phyloP scores from a whole-genome alignment of 192 early-diverging fungal genomes.

The Gigaspora rosea region DNA sequence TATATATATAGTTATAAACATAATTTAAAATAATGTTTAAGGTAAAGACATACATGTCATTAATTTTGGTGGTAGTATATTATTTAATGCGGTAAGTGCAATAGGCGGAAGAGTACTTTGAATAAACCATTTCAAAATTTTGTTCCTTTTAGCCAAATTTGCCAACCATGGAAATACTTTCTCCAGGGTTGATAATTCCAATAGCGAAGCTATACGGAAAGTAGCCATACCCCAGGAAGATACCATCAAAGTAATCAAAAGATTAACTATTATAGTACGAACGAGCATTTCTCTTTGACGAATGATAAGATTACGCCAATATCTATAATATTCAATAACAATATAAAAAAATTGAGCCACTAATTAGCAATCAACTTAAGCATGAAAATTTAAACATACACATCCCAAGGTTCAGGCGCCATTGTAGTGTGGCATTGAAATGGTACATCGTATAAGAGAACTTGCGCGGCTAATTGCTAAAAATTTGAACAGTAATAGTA shows the following conservation, averaged over 20 bases:
- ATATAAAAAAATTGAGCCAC: neutral
- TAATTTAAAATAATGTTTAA: neutral
- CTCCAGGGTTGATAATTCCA: slow-evolving; percentile 60
- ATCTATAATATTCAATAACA: slow-evolving; percentile 11
- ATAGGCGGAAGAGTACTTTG: slow-evolving; percentile 73
- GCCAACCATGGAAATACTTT: slow-evolving; percentile 63
- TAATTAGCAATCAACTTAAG: neutral
- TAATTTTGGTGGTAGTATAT: slow-evolving; percentile 71
- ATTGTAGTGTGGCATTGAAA: slow-evolving; percentile 60
- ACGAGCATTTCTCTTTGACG: slow-evolving; percentile 54
- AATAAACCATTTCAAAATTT: slow-evolving; percentile 59
- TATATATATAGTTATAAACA: neutral
- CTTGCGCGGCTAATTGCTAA: slow-evolving; percentile 66
- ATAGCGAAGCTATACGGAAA: slow-evolving; percentile 64
- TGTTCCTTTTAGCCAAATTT: slow-evolving; percentile 50
- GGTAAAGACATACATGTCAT: slow-evolving; percentile 48
- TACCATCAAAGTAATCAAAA: slow-evolving; percentile 63
- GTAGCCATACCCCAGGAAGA: slow-evolving; percentile 79
- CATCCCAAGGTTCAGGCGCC: slow-evolving; percentile 77
- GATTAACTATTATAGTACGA: slow-evolving; percentile 54
- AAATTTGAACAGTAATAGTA: neutral
- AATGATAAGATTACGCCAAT: slow-evolving; percentile 74
- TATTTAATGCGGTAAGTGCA: slow-evolving; percentile 63
- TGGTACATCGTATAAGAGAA: slow-evolving; percentile 64
- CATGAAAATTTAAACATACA: slow-evolving; percentile 34